These are phyloP conservation scores for Sorghum bicolor DNA, from an alignment of 176 grass and related monocot genomes.

Conservation along the genomic window DNA sequence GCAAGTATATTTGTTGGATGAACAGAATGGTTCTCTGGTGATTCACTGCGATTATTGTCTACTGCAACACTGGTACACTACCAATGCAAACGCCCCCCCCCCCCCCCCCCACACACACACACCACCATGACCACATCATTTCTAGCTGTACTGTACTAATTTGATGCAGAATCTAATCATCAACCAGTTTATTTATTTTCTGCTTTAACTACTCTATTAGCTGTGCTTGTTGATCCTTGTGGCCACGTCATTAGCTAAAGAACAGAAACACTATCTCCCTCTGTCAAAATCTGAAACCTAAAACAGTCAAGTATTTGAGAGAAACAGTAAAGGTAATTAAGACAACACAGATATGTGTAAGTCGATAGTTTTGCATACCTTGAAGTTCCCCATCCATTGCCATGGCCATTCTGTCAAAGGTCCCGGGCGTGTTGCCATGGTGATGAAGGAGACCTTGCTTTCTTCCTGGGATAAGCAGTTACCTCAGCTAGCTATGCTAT, in stretches of 20 bases:
- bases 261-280: neutral
- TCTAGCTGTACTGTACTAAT: neutral
- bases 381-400: slow-evolving; percentile 83
- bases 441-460: neutral
- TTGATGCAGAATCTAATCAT: neutral
- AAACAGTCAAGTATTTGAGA: neutral
- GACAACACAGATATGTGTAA: neutral
- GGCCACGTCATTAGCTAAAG: neutral
- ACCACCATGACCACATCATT: neutral
- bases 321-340: neutral
- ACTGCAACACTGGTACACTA: neutral
- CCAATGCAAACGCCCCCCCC: neutral
- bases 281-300: neutral
- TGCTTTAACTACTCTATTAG: neutral
- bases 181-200: neutral
- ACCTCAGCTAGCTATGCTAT: slow-evolving; percentile 14
- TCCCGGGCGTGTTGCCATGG: slow-evolving; percentile 79
- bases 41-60: neutral
- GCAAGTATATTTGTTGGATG: neutral
- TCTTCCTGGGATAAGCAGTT: neutral
- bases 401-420: slow-evolving; percentile 90
- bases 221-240: neutral
- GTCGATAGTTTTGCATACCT: slow-evolving; percentile 42
- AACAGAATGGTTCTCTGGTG: neutral
- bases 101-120: too few species aligned